A percentile compares a stretch with the other conserved stretches of the same genome.
Conservation (phyloP, 352 stramenopile species). For the Phytophthora melonis region DNA sequence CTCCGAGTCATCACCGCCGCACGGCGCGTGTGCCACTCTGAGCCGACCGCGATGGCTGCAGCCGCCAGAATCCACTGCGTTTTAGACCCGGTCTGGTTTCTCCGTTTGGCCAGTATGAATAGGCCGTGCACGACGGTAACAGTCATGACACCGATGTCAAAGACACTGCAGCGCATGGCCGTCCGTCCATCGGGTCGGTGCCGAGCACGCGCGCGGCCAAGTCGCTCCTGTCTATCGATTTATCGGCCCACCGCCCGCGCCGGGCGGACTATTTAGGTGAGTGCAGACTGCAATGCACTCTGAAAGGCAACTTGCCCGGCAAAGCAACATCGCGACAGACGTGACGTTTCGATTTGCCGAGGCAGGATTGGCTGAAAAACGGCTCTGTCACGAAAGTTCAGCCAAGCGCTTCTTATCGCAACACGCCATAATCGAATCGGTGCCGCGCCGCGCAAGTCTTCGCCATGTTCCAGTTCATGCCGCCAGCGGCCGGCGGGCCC, state of each 20-base stretch:
- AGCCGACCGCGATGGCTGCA: too few relatives aligned
- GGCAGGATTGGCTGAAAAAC: not conserved
- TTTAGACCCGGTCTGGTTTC: not conserved
- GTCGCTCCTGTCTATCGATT: not conserved
- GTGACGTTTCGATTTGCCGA: not conserved
- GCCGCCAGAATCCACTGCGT: not conserved
- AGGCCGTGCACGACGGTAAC: too few relatives aligned
- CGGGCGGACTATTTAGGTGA: too few relatives aligned
- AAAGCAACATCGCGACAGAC: not conserved
- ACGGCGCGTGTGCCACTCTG: not conserved
- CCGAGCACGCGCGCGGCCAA: not conserved
- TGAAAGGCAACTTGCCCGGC: not conserved
- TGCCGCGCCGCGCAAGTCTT: not conserved
- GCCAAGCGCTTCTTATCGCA: not conserved
- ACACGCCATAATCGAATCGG: not conserved
- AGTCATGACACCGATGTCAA: not conserved
- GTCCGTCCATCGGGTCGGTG: not conserved
- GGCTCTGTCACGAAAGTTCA: constrained; percentile 1
- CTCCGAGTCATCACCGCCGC: constrained; percentile 1
- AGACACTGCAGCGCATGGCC: not conserved
- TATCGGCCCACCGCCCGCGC: not conserved
- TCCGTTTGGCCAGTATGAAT: too few relatives aligned
- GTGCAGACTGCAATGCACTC: too few relatives aligned
- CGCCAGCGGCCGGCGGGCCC: not conserved
- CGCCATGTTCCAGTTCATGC: constrained; percentile 31